Base-by-base conservation (phyloP, 306 rosid species). In the Astragalus membranaceus region DNA sequence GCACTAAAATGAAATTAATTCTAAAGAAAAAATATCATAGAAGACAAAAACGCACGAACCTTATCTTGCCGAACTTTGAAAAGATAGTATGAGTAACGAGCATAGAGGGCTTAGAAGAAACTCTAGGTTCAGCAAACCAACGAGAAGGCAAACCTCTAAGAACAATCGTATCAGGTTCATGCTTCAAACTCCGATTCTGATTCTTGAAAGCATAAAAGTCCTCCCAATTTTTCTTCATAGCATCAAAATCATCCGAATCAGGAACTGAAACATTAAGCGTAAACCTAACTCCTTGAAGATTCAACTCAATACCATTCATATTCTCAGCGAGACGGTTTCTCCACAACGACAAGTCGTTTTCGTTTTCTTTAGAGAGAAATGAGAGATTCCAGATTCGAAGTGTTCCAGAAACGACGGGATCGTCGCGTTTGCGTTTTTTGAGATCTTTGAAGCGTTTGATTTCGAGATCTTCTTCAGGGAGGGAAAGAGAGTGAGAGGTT, bases 21-120 rank as follows among this genome's bases (percentile, higher is more conserved):
- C 30, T 8, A 20, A 54, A 26, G 5, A 37, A 16, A 56, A 30
- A 6, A 10, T 6, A 26, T 10, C 6, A 39, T 39, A 6, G 11
- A 10, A 17, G 4, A 15, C 29, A 61, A 64, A 43, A 10, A 26
- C 2, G 3, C 6, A 48, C 12, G 36, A 2, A 84, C 98, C 96
- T 90, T 84, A 94, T 94, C 67, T 78, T 85, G 55, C 98, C 98
- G 71, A 94, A 91, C 16, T 91, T 82, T 1, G 97, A 88, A 63
- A 94, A 94, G 51, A 94, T 94, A 64, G 98, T 88, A 70, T 90
- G 98, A 4, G 96, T 88, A 26, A 94, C 98, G 43, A 94, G 86
- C 94, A 88, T 82, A 43, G 98, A 94, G 74, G 96, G 96, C 83
- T 94, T 90, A 1, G 98, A 94, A 10, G 97, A 94, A 83, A 94